phyloP scores from a whole-genome alignment of 2,329 filamentous ascomycete species.

The Decorospora gaudefroyi region DNA sequence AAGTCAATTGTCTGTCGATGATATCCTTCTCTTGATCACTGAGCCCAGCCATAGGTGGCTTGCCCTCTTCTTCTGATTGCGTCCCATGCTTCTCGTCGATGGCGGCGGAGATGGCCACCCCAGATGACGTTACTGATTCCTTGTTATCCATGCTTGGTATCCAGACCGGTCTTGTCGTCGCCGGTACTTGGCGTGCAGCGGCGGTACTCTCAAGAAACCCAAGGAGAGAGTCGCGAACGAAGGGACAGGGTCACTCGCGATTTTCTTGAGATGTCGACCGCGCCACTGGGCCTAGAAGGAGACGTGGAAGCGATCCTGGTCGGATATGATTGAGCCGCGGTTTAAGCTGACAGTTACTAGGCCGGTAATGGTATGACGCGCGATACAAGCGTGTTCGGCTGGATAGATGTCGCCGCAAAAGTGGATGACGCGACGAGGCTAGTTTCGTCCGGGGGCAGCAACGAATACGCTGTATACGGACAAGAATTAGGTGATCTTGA shows the following conservation, averaged over 20 bases:
- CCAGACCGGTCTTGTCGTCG: conserved; percentile 15
- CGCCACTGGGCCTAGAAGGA: conserved; percentile 13
- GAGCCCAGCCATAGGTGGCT: conserved; percentile 29
- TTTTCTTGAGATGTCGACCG: conserved; percentile 5
- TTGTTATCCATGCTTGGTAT: conserved; percentile 21
- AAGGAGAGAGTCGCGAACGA: conserved; percentile 5
- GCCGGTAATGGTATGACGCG: neutral
- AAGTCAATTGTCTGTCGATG: conserved; percentile 49
- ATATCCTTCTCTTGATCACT: conserved; percentile 43
- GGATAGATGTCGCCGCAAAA: neutral
- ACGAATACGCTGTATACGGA: too few species aligned
- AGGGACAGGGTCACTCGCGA: conserved; percentile 1
- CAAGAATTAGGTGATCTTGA: too few species aligned
- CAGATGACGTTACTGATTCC: conserved; percentile 17
- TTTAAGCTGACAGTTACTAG: neutral
- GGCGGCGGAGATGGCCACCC: conserved; percentile 22
- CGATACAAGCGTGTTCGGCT: neutral
- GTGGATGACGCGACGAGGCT: neutral
- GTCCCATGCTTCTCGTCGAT: conserved; percentile 34
- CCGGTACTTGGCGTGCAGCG: conserved; percentile 3
- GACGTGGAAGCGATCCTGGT: neutral
- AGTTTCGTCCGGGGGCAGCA: neutral
- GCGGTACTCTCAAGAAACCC: conserved; percentile 4
- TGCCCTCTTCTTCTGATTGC: conserved; percentile 25
- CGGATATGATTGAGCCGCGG: neutral